These are phyloP conservation scores for Vigna hirtella DNA, from an alignment of 306 rosid species.

Conservation along the genomic window DNA sequence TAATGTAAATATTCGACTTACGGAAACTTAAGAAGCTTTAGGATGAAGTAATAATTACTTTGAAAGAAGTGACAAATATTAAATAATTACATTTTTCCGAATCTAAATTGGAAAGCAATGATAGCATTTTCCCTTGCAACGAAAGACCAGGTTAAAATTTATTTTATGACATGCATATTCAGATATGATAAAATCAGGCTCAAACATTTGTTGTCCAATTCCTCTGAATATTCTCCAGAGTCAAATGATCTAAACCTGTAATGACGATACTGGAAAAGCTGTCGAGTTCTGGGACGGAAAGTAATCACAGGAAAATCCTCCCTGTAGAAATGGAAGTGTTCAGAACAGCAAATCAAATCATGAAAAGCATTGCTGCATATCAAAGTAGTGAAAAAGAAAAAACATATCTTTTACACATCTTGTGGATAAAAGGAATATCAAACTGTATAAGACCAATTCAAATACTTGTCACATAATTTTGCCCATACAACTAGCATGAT, in stretches of 20 bases:
- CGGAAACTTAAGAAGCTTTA: constrained; percentile 22
- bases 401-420: neutral
- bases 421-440: constrained; percentile 20
- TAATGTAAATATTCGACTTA: constrained; percentile 4
- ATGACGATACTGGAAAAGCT: constrained; percentile 94
- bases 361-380: constrained; percentile 29
- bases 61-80: constrained; percentile 8
- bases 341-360: constrained; percentile 38
- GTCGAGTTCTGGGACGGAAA: constrained; percentile 93
- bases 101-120: constrained; percentile 40
- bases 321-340: constrained; percentile 62
- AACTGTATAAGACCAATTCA: constrained; percentile 31
- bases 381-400: neutral
- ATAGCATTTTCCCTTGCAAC: neutral
- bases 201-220: constrained; percentile 32
- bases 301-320: constrained; percentile 85
- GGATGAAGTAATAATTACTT: constrained; percentile 27
- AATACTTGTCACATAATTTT: constrained; percentile 29
- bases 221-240: constrained; percentile 26
- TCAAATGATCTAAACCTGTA: constrained; percentile 71
- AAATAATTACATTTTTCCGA: constrained; percentile 15
- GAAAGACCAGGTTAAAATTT: constrained; percentile 26
- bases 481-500: constrained; percentile 19
- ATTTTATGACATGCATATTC: constrained; percentile 10
- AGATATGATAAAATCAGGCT: constrained; percentile 24